Evolutionary conservation across 306 rosid species (phyloP).

Genomic region (Leucaena leucocephala): DNA sequence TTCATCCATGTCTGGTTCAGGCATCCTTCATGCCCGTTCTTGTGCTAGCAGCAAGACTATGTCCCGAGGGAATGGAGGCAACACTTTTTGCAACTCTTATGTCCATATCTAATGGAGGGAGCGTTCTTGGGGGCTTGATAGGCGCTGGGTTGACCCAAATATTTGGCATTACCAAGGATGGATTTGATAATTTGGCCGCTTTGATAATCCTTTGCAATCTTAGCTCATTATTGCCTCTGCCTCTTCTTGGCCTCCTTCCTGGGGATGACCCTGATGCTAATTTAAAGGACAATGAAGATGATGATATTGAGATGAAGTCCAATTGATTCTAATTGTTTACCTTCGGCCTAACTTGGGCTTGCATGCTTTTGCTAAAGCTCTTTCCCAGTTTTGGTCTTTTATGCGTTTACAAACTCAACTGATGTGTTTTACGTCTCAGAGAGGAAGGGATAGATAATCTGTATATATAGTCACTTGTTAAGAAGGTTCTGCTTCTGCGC

Average conservation of each 20-base stretch:
- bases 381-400: conserved; percentile 23
- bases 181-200: conserved; percentile 72
- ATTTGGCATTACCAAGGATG: conserved; percentile 88
- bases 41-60: conserved; percentile 89
- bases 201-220: conserved; percentile 89
- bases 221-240: conserved; percentile 88
- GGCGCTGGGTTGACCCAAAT: conserved; percentile 92
- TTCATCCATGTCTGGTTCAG: conserved; percentile 45
- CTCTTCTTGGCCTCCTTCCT: conserved; percentile 91
- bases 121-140: conserved; percentile 88
- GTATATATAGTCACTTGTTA: conserved; percentile 41
- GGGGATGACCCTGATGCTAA: conserved; percentile 53
- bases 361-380: conserved; percentile 17
- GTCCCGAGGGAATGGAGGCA: conserved; percentile 99
- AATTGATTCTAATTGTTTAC: conserved; percentile 48
- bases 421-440: conserved; percentile 14
- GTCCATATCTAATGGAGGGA: conserved; percentile 93
- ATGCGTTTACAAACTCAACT: conserved; percentile 33
- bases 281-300: conserved; percentile 42
- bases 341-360: conserved; percentile 21
- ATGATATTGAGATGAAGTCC: conserved; percentile 77
- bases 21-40: conserved; percentile 99
- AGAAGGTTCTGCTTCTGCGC: conserved; percentile 14
- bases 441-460: conserved; percentile 19
- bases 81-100: conserved; percentile 98